Percentiles rank a stretch among this genome's conserved stretches.
phyloP scores from a whole-genome alignment of 139 green algal genomes.

The Tetradesmus obliquus region DNA sequence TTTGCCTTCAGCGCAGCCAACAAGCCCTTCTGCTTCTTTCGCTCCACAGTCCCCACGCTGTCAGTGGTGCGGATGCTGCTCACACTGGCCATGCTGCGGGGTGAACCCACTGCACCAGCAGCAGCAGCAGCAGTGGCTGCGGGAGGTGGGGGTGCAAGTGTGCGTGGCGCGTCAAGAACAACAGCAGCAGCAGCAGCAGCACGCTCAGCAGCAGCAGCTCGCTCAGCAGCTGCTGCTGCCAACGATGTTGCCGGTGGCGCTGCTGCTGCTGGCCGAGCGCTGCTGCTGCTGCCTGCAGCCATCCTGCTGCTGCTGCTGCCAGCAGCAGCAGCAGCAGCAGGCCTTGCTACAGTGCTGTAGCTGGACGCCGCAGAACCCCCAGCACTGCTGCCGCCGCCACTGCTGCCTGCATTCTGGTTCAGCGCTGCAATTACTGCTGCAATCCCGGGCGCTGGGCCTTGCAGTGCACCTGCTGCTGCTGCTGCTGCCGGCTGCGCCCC shows the following conservation, averaged over 20 bases:
- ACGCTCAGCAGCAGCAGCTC: no score
- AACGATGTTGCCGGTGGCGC: no score
- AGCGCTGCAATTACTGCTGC: neutral
- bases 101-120: neutral
- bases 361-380: no score
- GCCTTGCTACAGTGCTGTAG: no score
- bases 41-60: neutral
- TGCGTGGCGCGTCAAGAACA: no score
- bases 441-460: neutral
- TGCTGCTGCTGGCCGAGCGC: no score
- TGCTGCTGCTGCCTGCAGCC: neutral
- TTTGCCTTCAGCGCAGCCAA: neutral
- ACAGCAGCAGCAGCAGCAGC: no score
- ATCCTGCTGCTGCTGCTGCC: neutral
- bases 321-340: neutral
- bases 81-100: neutral
- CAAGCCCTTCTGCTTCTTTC: neutral
- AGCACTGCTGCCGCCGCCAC: neutral
- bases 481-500: neutral
- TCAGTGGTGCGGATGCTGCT: conserved; percentile 1
- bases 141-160: neutral
- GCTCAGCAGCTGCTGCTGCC: no score
- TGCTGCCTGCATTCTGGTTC: neutral
- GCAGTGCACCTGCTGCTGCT: neutral
- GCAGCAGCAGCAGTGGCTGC: neutral